phyloP scores from a whole-genome alignment of 1,284 basidiomycete genomes.

The Mixia osmundae region DNA sequence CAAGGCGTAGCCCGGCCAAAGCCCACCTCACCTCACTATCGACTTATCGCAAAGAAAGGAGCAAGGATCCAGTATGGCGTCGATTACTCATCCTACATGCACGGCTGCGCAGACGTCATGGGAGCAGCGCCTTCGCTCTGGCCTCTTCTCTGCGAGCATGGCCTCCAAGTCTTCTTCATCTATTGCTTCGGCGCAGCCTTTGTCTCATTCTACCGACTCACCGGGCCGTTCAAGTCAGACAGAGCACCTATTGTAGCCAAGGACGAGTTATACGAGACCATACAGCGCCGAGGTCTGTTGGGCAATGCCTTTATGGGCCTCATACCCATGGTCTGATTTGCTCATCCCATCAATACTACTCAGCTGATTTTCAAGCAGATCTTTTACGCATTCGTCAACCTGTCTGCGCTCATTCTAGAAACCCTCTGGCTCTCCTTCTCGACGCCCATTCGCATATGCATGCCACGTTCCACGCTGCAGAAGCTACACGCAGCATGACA shows the following conservation, averaged over 20 bases:
- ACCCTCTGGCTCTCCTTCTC: too few relatives aligned
- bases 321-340: too few relatives aligned
- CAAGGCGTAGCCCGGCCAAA: conserved; percentile 27
- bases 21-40: conserved; percentile 32
- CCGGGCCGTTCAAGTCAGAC: conserved; percentile 30
- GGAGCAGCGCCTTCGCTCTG: conserved; percentile 32
- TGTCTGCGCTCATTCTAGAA: too few relatives aligned
- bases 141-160: conserved; percentile 31
- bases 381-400: too few relatives aligned
- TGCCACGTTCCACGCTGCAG: too few relatives aligned
- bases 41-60: conserved; percentile 32
- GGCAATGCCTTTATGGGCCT: conserved; percentile 41
- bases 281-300: conserved; percentile 32
- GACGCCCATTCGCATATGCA: too few relatives aligned
- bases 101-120: conserved; percentile 37
- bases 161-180: conserved; percentile 31
- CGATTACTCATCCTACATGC: conserved; percentile 33
- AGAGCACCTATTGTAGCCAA: conserved; percentile 28
- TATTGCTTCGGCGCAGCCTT: conserved; percentile 35
- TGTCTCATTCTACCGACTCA: conserved; percentile 36
- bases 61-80: conserved; percentile 34
- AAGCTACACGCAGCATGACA: too few relatives aligned
- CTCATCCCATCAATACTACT: too few relatives aligned
- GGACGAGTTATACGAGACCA: conserved; percentile 40
- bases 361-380: too few relatives aligned